Evolutionary conservation across 106 monocot genomes (phyloP).

Genomic region (Alisma plantagoaquatica): DNA sequence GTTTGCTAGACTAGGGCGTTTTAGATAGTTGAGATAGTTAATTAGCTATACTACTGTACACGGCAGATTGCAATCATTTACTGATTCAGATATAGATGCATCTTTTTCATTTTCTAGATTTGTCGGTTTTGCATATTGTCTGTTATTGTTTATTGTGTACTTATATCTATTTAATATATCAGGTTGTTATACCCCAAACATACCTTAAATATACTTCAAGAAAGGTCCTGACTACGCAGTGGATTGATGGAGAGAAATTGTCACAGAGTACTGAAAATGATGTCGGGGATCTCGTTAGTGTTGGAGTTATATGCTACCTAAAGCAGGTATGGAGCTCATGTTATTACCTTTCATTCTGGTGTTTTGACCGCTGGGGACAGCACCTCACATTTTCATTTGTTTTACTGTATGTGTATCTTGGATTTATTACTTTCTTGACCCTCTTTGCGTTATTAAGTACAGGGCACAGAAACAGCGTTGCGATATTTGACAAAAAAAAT

Average conservation of each 20-base stretch:
- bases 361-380: not conserved
- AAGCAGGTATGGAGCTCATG: constrained; percentile 57
- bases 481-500: too few relatives aligned
- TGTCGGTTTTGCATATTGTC: too few relatives aligned
- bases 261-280: constrained; percentile 96
- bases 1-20: too few relatives aligned
- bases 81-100: too few relatives aligned
- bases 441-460: not conserved
- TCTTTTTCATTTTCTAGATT: too few relatives aligned
- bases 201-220: constrained; percentile 91
- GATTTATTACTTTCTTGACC: not conserved
- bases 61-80: too few relatives aligned
- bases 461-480: too few relatives aligned
- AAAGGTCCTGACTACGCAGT: constrained; percentile 88
- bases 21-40: too few relatives aligned
- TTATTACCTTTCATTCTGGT: not conserved
- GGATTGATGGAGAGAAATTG: constrained; percentile 94
- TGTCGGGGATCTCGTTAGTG: constrained; percentile 92
- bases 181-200: constrained; percentile 93
- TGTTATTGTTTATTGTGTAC: too few relatives aligned
- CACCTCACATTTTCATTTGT: not conserved
- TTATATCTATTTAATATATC: too few relatives aligned
- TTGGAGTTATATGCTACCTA: constrained; percentile 98
- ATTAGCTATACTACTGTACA: too few relatives aligned
- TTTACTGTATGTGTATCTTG: not conserved